Evolutionary conservation across 1,284 basidiomycete genomes (phyloP).

Genomic region (Ceratobasidium sp.): DNA sequence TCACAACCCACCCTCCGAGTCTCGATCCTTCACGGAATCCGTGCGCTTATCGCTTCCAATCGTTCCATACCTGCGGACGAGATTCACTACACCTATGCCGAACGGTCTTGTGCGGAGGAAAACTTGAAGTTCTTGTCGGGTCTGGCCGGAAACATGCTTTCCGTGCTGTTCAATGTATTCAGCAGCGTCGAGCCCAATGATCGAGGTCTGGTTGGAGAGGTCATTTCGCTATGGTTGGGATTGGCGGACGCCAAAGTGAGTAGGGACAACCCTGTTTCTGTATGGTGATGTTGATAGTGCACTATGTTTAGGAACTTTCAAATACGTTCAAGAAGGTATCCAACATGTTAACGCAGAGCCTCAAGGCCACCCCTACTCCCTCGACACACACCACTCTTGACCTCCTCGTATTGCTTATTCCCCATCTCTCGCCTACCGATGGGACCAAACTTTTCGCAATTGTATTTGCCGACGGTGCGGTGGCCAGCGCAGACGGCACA

Average conservation of each 20-base stretch:
- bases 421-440: constrained; percentile 70
- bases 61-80: constrained; percentile 54
- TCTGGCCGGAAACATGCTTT: constrained; percentile 90
- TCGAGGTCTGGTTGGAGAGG: constrained; percentile 85
- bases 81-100: constrained; percentile 56
- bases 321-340: constrained; percentile 84
- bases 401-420: constrained; percentile 84
- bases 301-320: constrained; percentile 64
- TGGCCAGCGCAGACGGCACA: constrained; percentile 78
- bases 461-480: constrained; percentile 64
- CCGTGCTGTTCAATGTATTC: constrained; percentile 97
- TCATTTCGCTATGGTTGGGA: constrained; percentile 84
- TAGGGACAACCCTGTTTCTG: constrained; percentile 16
- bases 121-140: constrained; percentile 78
- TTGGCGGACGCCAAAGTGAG: constrained; percentile 76
- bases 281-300: constrained; percentile 2
- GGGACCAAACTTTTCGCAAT: constrained; percentile 68
- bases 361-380: constrained; percentile 55
- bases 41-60: constrained; percentile 54
- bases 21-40: constrained; percentile 51
- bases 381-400: constrained; percentile 86
- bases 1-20: constrained; percentile 43
- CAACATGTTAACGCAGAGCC: constrained; percentile 75
- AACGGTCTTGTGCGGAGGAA: constrained; percentile 59
- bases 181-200: constrained; percentile 78